These are phyloP conservation scores for Yamadazyma olivae DNA, from an alignment of 805 yeast genomes.

Conservation along the genomic window DNA sequence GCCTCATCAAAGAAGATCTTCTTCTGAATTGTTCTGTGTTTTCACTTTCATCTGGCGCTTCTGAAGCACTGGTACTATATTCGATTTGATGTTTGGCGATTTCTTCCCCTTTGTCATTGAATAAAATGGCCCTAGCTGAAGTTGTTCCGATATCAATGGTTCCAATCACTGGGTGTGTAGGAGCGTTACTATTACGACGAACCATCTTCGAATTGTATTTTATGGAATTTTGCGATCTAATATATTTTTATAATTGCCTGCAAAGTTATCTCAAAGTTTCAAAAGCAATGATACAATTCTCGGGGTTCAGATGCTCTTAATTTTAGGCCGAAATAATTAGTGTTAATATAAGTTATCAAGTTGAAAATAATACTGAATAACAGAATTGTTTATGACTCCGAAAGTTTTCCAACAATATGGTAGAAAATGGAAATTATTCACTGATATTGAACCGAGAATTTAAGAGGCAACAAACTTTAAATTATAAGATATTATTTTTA, in stretches of 20 bases:
- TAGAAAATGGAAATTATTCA: too few species aligned
- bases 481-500: too few species aligned
- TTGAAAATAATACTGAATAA: too few species aligned
- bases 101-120: conserved; percentile 69
- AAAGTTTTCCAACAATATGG: too few species aligned
- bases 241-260: too few species aligned
- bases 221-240: not conserved
- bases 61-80: conserved; percentile 72
- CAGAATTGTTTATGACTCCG: too few species aligned
- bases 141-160: conserved; percentile 91
- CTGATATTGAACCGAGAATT: too few species aligned
- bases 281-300: conserved; percentile 3
- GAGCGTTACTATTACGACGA: conserved; percentile 42
- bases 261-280: too few species aligned
- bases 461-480: too few species aligned
- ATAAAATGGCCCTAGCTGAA: conserved; percentile 83
- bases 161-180: conserved; percentile 48
- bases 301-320: too few species aligned
- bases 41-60: conserved; percentile 39
- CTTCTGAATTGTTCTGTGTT: conserved; percentile 46
- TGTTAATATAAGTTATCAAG: too few species aligned
- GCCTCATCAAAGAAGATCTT: conserved; percentile 41
- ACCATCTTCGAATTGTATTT: conserved; percentile 28
- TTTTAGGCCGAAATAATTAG: too few species aligned
- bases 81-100: conserved; percentile 89